phyloP scores from a whole-genome alignment of 2,329 filamentous ascomycete genomes.

The Mariannaea elegans region DNA sequence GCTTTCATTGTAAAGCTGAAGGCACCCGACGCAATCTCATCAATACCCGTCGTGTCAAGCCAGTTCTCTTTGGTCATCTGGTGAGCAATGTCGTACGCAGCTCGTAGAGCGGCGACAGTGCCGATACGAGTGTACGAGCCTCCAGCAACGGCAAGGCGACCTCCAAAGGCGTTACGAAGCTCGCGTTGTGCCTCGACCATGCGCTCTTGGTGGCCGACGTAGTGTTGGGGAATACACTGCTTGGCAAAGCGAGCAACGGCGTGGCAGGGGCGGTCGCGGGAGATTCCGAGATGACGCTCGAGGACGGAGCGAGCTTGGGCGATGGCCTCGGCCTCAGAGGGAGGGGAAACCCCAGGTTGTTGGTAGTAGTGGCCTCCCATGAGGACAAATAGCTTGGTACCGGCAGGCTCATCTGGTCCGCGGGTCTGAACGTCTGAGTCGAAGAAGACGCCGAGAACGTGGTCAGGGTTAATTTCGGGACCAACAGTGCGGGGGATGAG shows the following conservation, averaged over 20 bases:
- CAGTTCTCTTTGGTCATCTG: slow-evolving; percentile 28
- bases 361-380: slow-evolving; percentile 91
- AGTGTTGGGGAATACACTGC: slow-evolving; percentile 91
- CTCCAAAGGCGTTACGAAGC: slow-evolving; percentile 64
- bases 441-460: slow-evolving; percentile 90
- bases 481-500: slow-evolving; percentile 82
- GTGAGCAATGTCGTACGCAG: slow-evolving; percentile 46
- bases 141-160: slow-evolving; percentile 70
- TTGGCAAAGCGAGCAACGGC: slow-evolving; percentile 65
- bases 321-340: slow-evolving; percentile 71
- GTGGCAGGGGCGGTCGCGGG: slow-evolving; percentile 64
- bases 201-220: slow-evolving; percentile 75
- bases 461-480: slow-evolving; percentile 79
- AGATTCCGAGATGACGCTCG: slow-evolving; percentile 78
- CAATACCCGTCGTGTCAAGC: slow-evolving; percentile 43
- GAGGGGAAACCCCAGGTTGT: slow-evolving; percentile 55
- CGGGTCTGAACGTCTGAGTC: slow-evolving; percentile 70
- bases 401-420: slow-evolving; percentile 64
- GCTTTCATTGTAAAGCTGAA: slow-evolving; percentile 38
- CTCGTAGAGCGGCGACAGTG: slow-evolving; percentile 60
- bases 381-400: slow-evolving; percentile 93
- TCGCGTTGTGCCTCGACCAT: slow-evolving; percentile 66
- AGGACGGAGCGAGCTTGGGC: slow-evolving; percentile 76
- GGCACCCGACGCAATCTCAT: slow-evolving; percentile 32
- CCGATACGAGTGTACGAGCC: slow-evolving; percentile 64